Evolutionary conservation across 176 grass and related monocot species (phyloP), one percentile per base, ranked within the genome.

Genomic region (Elymus sibiricus): DNA sequence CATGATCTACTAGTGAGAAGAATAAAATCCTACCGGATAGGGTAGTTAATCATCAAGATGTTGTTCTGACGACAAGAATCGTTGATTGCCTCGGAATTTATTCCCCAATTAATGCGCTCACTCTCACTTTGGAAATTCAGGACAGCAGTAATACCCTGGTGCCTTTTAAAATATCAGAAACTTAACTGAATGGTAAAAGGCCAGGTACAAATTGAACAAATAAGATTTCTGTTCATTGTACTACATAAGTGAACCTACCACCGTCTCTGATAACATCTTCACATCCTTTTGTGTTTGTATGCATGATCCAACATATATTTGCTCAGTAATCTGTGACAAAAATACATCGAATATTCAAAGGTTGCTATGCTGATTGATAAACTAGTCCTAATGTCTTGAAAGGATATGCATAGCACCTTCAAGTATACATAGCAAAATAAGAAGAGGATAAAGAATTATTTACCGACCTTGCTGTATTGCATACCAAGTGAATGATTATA

Each of bases 401-500:
- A 78, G 49, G 49, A 63, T 42, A 49, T 32, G 10, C 3, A 51
- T 9, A 56, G 40, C 27, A 68, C 35, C 44, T 28, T 73, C 70
- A 46, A 46, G 22, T 46, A 32, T 19, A 66, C 75, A 67, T 82
- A 66, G 64, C 29, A 60, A 84, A 65, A 17, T 42, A 81, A 76
- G 24, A 75, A 32, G 46, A 69, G 37, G 26, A 29, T 24, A 49
- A 12, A 66, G 4, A 37, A 47, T 21, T 73, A 66, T 74, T 62
- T 66, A 9, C 62, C 22, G 70, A 98, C 96, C 96, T 94, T 98
- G 79, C 90, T 95, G 49, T 92, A 98, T 76, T 98, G 96, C 91
- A 98, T 98, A 70, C 96, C 96, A 80, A 81, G 91, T 63, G 96
- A 94, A 86, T 98, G 96, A 79, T 98, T 98, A 70, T 98, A 98